phyloP scores from a whole-genome alignment of 2,329 filamentous ascomycete genomes.

The Neoarthrinium moseri region DNA sequence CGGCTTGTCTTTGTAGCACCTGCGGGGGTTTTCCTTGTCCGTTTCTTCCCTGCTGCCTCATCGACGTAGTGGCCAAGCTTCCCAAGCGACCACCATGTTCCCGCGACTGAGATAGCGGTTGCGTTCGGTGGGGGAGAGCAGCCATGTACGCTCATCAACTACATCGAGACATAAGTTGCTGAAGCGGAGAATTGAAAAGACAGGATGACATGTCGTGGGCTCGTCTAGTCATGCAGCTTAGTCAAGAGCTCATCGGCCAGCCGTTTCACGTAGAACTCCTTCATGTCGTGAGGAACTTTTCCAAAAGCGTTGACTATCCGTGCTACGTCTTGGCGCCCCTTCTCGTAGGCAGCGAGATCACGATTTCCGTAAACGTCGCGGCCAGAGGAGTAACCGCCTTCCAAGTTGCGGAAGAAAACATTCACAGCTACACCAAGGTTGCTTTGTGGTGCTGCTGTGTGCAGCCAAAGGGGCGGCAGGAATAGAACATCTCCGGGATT shows the following conservation, averaged over 20 bases:
- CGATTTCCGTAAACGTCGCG: slow-evolving; percentile 87
- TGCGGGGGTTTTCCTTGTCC: slow-evolving; percentile 78
- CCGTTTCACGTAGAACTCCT: slow-evolving; percentile 73
- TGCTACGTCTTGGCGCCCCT: slow-evolving; percentile 69
- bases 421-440: slow-evolving; percentile 77
- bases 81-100: slow-evolving; percentile 71
- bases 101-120: slow-evolving; percentile 77
- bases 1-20: slow-evolving; percentile 69
- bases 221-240: slow-evolving; percentile 23
- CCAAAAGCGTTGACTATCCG: slow-evolving; percentile 65
- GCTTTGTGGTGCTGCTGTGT: slow-evolving; percentile 64
- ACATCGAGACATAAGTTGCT: slow-evolving; percentile 5
- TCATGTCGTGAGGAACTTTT: slow-evolving; percentile 62
- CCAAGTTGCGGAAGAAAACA: slow-evolving; percentile 77
- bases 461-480: slow-evolving; percentile 81
- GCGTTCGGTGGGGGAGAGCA: slow-evolving; percentile 75
- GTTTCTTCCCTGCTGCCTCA: slow-evolving; percentile 73
- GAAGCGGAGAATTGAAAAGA: not conserved
- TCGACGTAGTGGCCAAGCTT: slow-evolving; percentile 76
- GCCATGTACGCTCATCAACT: slow-evolving; percentile 49
- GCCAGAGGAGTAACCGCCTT: slow-evolving; percentile 67
- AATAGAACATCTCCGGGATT: slow-evolving; percentile 75
- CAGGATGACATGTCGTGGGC: slow-evolving; percentile 26
- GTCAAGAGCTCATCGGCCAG: slow-evolving; percentile 64
- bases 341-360: slow-evolving; percentile 82